phyloP scores from a whole-genome alignment of 805 yeast species.

The Candida schatavii region DNA sequence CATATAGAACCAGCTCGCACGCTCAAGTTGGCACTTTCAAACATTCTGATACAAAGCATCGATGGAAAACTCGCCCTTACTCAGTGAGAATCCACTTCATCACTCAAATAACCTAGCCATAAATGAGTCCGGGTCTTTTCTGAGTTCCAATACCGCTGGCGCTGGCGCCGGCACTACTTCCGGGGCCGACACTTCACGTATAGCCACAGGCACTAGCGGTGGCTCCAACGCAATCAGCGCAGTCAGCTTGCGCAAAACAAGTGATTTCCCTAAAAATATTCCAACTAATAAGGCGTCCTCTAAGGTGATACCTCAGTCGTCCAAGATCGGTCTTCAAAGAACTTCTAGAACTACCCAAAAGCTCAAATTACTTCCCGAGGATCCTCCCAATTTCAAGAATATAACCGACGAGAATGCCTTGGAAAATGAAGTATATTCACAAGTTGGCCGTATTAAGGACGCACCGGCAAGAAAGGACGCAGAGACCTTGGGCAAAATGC shows the following conservation, averaged over 20 bases:
- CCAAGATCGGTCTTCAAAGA: slow-evolving; percentile 68
- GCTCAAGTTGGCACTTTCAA: too few relatives aligned
- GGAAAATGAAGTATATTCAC: slow-evolving; percentile 63
- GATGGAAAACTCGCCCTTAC: slow-evolving; percentile 5
- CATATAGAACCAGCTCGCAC: too few relatives aligned
- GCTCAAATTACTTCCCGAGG: slow-evolving; percentile 61
- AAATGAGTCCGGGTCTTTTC: background rate
- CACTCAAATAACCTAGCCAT: background rate
- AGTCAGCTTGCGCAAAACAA: too few relatives aligned
- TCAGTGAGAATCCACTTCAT: slow-evolving; percentile 4
- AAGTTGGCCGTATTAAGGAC: slow-evolving; percentile 79
- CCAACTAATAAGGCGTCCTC: slow-evolving; percentile 24
- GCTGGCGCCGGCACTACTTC: too few relatives aligned
- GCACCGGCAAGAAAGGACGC: slow-evolving; percentile 91
- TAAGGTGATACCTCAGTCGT: slow-evolving; percentile 29
- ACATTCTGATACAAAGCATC: background rate
- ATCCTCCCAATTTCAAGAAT: slow-evolving; percentile 17
- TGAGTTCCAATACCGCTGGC: too few relatives aligned
- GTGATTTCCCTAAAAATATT: slow-evolving; percentile 13
- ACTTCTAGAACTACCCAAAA: slow-evolving; percentile 73
- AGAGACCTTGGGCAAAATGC: slow-evolving; percentile 84
- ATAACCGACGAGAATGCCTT: slow-evolving; percentile 22
- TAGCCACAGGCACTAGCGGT: too few relatives aligned
- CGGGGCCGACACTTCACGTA: too few relatives aligned
- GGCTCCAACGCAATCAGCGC: too few relatives aligned